These are phyloP conservation scores for Corymbia maculata DNA, from an alignment of 345 rosid genomes.

Conservation along the genomic window DNA sequence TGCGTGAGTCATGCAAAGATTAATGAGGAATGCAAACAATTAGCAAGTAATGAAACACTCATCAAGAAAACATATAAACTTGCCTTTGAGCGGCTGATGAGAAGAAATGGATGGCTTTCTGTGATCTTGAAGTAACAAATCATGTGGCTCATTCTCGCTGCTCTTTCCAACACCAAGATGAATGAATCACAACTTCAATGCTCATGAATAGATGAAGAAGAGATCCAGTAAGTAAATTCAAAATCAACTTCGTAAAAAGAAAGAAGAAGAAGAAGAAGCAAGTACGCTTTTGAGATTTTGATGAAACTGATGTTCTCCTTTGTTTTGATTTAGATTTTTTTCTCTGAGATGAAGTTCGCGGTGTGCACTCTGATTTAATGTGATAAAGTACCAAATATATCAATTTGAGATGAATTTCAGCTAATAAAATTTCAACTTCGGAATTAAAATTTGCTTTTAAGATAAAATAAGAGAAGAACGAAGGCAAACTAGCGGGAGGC, in stretches of 20 bases:
- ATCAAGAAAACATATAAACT: neutral
- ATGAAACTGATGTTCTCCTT: neutral
- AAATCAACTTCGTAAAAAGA: neutral
- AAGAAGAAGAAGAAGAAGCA: neutral
- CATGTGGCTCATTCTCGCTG: neutral
- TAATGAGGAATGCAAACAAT: neutral
- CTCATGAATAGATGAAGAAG: neutral
- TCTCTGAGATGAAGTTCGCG: neutral
- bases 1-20: neutral
- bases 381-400: neutral
- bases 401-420: neutral
- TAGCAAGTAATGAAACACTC: neutral
- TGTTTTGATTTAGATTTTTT: neutral
- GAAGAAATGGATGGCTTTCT: neutral
- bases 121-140: neutral
- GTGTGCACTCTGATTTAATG: neutral
- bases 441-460: neutral
- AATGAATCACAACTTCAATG: neutral
- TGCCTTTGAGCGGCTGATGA: neutral
- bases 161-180: neutral
- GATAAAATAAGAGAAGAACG: neutral
- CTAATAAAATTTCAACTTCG: neutral
- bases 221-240: neutral
- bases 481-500: neutral
- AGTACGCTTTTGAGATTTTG: neutral